Evolutionary conservation across 73 alveolate genomes (phyloP).

Genomic region (Tetrahymena borealis): DNA sequence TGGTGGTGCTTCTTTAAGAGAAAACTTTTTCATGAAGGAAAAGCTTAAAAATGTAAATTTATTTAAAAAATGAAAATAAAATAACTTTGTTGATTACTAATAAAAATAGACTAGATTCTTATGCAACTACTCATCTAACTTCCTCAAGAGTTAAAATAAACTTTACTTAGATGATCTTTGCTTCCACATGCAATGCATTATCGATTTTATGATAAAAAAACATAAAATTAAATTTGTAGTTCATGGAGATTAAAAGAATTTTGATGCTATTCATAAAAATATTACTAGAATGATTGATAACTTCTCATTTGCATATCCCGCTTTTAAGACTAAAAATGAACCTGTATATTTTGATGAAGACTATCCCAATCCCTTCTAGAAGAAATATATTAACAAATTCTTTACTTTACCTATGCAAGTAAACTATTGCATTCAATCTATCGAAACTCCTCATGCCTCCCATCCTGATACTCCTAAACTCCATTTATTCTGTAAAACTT

Average conservation of each 20-base stretch:
- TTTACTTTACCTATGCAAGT: slow-evolving; percentile 69
- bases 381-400: slow-evolving; percentile 12
- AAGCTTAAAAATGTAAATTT: not conserved
- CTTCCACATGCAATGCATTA: slow-evolving; percentile 7
- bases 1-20: not conserved
- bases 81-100: too few relatives aligned
- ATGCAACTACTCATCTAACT: slow-evolving; percentile 10
- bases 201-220: slow-evolving; percentile 6
- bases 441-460: slow-evolving; percentile 46
- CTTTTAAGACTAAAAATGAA: not conserved
- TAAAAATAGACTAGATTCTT: slow-evolving; percentile 15
- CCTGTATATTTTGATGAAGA: not conserved
- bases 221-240: slow-evolving; percentile 13
- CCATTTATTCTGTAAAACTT: slow-evolving; percentile 14
- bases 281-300: not conserved
- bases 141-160: slow-evolving; percentile 1
- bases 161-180: slow-evolving; percentile 30
- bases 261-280: not conserved
- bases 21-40: not conserved
- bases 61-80: not conserved
- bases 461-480: slow-evolving; percentile 45
- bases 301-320: not conserved
- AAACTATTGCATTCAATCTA: slow-evolving; percentile 58
- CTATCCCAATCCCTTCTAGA: slow-evolving; percentile 29
- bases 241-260: slow-evolving; percentile 12